A percentile compares a stretch with the other conserved stretches of the same genome.
Evolutionary conservation across 164 flowering plant species (phyloP).

Genomic region (Aristolochia fimbriata): DNA sequence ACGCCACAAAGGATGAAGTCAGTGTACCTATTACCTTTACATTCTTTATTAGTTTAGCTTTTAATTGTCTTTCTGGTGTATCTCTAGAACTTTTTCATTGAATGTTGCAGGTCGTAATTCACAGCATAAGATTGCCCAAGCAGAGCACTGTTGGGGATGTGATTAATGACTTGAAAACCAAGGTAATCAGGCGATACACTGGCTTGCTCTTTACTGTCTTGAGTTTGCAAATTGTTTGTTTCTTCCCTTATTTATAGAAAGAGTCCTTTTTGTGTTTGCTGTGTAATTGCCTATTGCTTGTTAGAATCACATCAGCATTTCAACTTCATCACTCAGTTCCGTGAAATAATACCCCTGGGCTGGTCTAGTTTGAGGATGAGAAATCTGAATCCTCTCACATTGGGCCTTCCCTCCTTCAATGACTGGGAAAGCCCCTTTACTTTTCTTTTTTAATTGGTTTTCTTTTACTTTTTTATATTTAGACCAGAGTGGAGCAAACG

Average conservation of each 20-base stretch:
- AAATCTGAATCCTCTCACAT: too few species aligned
- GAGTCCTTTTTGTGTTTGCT: not conserved
- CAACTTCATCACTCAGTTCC: not conserved
- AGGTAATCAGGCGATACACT: slow-evolving; percentile 26
- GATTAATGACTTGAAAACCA: slow-evolving; percentile 66
- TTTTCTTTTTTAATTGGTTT: not conserved
- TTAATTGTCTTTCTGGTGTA: not conserved
- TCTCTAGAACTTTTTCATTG: not conserved
- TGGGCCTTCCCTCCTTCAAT: too few species aligned
- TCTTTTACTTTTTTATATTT: not conserved
- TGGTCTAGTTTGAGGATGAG: not conserved
- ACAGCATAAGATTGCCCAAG: slow-evolving; percentile 78
- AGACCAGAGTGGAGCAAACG: too few species aligned
- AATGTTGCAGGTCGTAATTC: slow-evolving; percentile 60
- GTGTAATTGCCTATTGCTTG: not conserved
- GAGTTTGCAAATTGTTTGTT: not conserved
- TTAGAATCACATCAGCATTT: not conserved
- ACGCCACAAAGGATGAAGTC: slow-evolving; percentile 79
- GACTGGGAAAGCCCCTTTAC: too few species aligned
- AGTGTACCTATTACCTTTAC: slow-evolving; percentile 7
- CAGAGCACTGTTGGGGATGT: slow-evolving; percentile 93
- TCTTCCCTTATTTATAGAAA: not conserved
- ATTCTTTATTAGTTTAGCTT: not conserved
- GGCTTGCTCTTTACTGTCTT: not conserved
- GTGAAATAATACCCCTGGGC: not conserved